Percentiles rank a stretch among this genome's conserved stretches.
Conservation (phyloP, 495 filamentous ascomycete genomes). For the Chaetomidium leptoderma region DNA sequence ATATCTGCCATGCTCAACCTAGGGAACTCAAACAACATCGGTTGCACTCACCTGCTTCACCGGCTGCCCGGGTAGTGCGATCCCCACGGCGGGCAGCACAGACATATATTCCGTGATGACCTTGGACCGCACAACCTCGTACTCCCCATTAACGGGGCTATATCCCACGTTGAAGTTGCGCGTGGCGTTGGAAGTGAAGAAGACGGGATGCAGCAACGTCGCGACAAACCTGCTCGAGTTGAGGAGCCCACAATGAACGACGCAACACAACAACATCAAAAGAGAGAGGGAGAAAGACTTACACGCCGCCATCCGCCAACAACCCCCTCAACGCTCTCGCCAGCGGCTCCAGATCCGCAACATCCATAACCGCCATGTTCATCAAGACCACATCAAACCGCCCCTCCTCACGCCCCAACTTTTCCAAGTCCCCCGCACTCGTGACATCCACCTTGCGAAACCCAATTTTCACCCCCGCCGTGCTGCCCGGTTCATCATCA, state of each 20-base stretch:
- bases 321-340: conserved; percentile 33
- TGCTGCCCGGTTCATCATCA: not conserved
- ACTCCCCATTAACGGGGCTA: conserved; percentile 24
- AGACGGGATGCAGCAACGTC: conserved; percentile 42
- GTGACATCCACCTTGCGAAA: conserved; percentile 37
- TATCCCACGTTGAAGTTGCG: conserved; percentile 29
- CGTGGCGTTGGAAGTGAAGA: conserved; percentile 38
- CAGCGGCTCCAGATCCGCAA: conserved; percentile 34
- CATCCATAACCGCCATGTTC: conserved; percentile 48
- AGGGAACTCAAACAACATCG: not conserved
- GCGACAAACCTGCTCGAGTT: conserved; percentile 39
- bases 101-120: conserved; percentile 35
- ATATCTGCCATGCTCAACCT: conserved; percentile 25
- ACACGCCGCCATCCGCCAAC: conserved; percentile 38
- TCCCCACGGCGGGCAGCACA: conserved; percentile 34
- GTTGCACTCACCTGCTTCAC: conserved; percentile 27
- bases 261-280: not conserved
- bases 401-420: conserved; percentile 21
- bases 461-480: conserved; percentile 17
- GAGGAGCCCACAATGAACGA: not conserved
- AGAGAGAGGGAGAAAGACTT: conserved; percentile 13
- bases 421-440: conserved; percentile 23
- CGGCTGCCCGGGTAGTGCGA: conserved; percentile 31
- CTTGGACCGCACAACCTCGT: conserved; percentile 25
- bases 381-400: conserved; percentile 34